Percentiles rank a stretch among this genome's conserved stretches.
Evolutionary conservation across 2,329 filamentous ascomycete species (phyloP).

Genomic region (Penicillium oxalicum): DNA sequence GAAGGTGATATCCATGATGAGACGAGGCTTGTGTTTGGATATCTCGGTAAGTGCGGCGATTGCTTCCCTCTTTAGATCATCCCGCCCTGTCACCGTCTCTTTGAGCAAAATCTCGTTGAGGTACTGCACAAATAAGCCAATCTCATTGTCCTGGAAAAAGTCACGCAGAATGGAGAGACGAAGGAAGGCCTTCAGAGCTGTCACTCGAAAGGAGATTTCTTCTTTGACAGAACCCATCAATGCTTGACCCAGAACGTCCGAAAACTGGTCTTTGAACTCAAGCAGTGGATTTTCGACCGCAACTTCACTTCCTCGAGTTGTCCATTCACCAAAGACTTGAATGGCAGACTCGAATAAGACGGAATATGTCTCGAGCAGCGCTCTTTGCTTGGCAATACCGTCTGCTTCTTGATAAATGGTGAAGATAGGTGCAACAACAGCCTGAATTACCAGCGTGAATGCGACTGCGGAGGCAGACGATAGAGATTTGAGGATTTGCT

Average conservation of each 20-base stretch:
- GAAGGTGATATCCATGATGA: constrained; percentile 60
- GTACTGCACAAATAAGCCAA: constrained; percentile 51
- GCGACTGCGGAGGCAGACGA: constrained; percentile 51
- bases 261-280: constrained; percentile 47
- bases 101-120: constrained; percentile 57
- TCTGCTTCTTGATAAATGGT: constrained; percentile 56
- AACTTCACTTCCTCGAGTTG: constrained; percentile 35
- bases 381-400: constrained; percentile 57
- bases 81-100: constrained; percentile 51
- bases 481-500: constrained; percentile 54
- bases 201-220: constrained; percentile 46
- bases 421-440: constrained; percentile 53
- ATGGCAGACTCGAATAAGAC: constrained; percentile 55
- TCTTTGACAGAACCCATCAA: constrained; percentile 49
- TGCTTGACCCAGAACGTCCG: constrained; percentile 51
- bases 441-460: constrained; percentile 51
- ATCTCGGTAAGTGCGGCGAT: constrained; percentile 55
- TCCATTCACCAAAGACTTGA: constrained; percentile 53
- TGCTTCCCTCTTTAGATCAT: constrained; percentile 54
- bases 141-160: constrained; percentile 48
- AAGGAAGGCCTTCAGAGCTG: constrained; percentile 44
- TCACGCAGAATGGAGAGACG: constrained; percentile 42
- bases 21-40: constrained; percentile 55
- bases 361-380: constrained; percentile 56
- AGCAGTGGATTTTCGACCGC: constrained; percentile 39